phyloP scores from a whole-genome alignment of 2,329 filamentous ascomycete genomes.

The Diplodia mutila region DNA sequence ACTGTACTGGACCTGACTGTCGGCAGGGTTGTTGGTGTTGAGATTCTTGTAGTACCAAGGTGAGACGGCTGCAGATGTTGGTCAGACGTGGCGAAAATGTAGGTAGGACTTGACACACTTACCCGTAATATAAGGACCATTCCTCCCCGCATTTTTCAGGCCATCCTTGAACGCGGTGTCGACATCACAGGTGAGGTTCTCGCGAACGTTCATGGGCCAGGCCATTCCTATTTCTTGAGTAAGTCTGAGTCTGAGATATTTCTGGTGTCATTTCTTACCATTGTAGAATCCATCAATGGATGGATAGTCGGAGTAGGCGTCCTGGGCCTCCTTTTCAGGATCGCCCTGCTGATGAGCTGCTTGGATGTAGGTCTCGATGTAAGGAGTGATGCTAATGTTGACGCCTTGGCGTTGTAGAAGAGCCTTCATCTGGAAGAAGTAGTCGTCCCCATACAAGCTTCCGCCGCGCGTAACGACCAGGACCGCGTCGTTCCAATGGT shows the following conservation, averaged over 20 bases:
- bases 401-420: constrained; percentile 29
- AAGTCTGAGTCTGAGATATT: background rate
- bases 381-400: constrained; percentile 40
- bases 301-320: constrained; percentile 37
- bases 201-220: constrained; percentile 10
- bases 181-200: constrained; percentile 26
- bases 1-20: constrained; percentile 41
- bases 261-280: constrained; percentile 29
- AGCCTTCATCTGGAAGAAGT: constrained; percentile 36
- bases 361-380: constrained; percentile 39
- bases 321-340: constrained; percentile 30
- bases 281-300: constrained; percentile 45
- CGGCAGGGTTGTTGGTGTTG: constrained; percentile 37
- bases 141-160: constrained; percentile 38
- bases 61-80: constrained; percentile 37
- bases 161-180: constrained; percentile 42
- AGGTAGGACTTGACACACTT: constrained; percentile 27
- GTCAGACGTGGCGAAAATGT: constrained; percentile 19
- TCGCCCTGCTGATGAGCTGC: constrained; percentile 34
- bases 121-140: constrained; percentile 46
- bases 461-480: constrained; percentile 44
- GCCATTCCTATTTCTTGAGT: background rate
- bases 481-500: constrained; percentile 44
- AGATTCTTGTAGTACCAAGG: constrained; percentile 48
- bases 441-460: constrained; percentile 42